These are phyloP conservation scores for Nidula niveotomentosa DNA, from an alignment of 1,284 basidiomycete genomes.

Conservation along the genomic window DNA sequence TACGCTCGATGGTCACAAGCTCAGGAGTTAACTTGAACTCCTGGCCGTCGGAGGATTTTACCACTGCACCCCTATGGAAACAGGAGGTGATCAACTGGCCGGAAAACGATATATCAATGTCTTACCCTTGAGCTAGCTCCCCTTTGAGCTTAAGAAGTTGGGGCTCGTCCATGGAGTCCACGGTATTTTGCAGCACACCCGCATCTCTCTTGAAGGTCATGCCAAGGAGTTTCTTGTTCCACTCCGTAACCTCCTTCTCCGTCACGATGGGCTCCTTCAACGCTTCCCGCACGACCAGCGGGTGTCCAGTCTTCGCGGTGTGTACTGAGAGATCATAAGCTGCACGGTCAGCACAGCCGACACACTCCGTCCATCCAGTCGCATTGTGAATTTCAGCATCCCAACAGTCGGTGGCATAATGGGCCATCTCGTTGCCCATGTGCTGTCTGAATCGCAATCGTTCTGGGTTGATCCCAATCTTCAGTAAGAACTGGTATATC, in stretches of 20 bases:
- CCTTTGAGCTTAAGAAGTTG: constrained; percentile 70
- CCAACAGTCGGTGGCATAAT: constrained; percentile 99
- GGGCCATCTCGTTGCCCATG: constrained; percentile 96
- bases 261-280: constrained; percentile 73
- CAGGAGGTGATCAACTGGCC: not conserved
- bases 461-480: constrained; percentile 89
- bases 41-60: constrained; percentile 36
- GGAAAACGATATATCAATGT: constrained; percentile 12
- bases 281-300: constrained; percentile 82
- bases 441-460: constrained; percentile 95
- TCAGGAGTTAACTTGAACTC: constrained; percentile 76
- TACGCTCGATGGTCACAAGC: constrained; percentile 78
- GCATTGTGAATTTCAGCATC: constrained; percentile 97
- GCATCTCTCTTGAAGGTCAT: constrained; percentile 91
- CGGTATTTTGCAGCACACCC: constrained; percentile 66
- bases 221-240: constrained; percentile 90
- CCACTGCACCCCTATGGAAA: too few species aligned
- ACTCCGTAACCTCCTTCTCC: constrained; percentile 74
- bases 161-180: constrained; percentile 72
- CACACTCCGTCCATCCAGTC: constrained; percentile 98
- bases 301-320: constrained; percentile 62
- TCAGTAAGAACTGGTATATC: constrained; percentile 88
- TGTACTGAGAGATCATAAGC: constrained; percentile 88
- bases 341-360: constrained; percentile 98
- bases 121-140: constrained; percentile 77